Evolutionary conservation across 495 filamentous ascomycete genomes (phyloP).

Genomic region (Hypoxylon crocopeplum): DNA sequence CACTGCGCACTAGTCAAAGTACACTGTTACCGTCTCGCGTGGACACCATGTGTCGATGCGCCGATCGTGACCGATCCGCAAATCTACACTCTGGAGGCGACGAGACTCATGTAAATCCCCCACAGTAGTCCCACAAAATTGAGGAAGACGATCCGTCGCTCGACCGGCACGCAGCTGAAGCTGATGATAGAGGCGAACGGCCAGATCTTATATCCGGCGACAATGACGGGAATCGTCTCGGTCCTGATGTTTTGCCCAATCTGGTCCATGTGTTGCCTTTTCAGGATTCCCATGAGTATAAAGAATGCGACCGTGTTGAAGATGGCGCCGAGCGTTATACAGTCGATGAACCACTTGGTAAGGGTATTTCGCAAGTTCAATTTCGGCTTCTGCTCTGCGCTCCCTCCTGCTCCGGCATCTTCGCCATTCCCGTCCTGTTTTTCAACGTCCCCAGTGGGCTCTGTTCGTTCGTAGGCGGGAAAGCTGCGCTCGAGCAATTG

Average conservation of each 20-base stretch:
- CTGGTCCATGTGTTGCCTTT: constrained; percentile 28
- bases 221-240: constrained; percentile 42
- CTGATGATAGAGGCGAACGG: constrained; percentile 45
- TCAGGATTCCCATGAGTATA: constrained; percentile 42
- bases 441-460: constrained; percentile 27
- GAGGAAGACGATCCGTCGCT: constrained; percentile 45
- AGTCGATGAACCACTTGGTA: constrained; percentile 45
- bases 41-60: constrained; percentile 19
- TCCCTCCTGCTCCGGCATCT: constrained; percentile 4
- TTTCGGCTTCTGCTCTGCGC: constrained; percentile 28
- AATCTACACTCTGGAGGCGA: constrained; percentile 41
- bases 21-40: constrained; percentile 11
- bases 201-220: constrained; percentile 46
- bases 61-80: constrained; percentile 29
- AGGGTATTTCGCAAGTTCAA: constrained; percentile 41
- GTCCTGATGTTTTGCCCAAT: constrained; percentile 34
- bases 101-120: constrained; percentile 47
- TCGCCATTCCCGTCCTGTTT: constrained; percentile 28
- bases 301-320: constrained; percentile 45
- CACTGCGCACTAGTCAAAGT: constrained; percentile 23
- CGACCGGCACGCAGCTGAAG: constrained; percentile 44
- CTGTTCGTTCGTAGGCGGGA: constrained; percentile 39
- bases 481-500: constrained; percentile 42
- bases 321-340: constrained; percentile 43
- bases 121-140: constrained; percentile 45